A percentile compares a stretch with the other conserved stretches of the same genome.
Conservation (phyloP, 2,329 filamentous ascomycete species). For the Monosporascus sp. region DNA sequence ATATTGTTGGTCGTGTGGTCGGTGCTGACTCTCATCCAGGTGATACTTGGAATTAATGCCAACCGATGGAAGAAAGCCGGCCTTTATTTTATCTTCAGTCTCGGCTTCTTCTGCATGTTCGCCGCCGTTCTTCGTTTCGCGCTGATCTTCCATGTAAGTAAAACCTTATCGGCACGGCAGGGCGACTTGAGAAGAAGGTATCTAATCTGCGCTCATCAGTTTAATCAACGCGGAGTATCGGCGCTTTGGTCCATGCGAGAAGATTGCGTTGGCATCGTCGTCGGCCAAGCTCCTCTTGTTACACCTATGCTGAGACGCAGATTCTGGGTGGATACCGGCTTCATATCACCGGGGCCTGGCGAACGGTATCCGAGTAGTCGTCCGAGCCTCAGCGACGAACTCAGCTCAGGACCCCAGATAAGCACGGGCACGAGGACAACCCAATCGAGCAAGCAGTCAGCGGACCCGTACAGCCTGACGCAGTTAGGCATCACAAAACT, state of each 20-base stretch:
- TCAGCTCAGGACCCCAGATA: conserved; percentile 1
- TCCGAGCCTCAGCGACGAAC: conserved; percentile 8
- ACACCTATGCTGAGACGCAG: conserved; percentile 21
- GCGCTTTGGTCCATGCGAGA: conserved; percentile 35
- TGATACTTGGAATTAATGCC: conserved; percentile 1
- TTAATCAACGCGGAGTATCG: conserved; percentile 25
- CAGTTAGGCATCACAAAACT: conserved; percentile 9
- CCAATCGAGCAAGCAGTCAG: conserved; percentile 6
- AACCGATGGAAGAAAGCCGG: conserved; percentile 3
- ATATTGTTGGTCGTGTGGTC: neutral
- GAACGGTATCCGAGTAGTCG: too few relatives aligned
- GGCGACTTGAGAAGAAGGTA: conserved; percentile 16
- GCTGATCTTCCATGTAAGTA: conserved; percentile 5
- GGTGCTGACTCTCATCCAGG: neutral
- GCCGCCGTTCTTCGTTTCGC: conserved; percentile 5
- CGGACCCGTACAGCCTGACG: conserved; percentile 15
- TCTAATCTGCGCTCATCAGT: conserved; percentile 15
- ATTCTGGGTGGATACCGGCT: conserved; percentile 16
- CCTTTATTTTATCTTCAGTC: conserved; percentile 3
- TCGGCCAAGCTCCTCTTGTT: conserved; percentile 32
- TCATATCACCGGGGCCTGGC: neutral
- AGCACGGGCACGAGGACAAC: neutral
- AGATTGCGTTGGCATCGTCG: conserved; percentile 32
- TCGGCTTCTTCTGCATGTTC: conserved; percentile 7
- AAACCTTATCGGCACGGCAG: neutral